Conservation (phyloP, 164 flowering plant species). For the Stephania yunnanensis region DNA sequence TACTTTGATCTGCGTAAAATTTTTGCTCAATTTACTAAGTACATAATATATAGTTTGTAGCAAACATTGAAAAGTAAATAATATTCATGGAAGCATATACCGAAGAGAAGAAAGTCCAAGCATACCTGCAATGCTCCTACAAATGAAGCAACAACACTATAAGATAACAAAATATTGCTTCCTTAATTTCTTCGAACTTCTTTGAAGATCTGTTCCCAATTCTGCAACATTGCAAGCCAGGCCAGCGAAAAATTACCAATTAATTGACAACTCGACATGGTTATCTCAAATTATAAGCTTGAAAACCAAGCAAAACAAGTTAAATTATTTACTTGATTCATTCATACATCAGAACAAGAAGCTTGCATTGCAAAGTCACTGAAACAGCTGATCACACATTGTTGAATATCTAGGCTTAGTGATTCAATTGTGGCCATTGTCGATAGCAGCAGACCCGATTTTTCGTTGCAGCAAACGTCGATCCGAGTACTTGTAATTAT, state of each 20-base stretch:
- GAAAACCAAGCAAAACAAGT: neutral
- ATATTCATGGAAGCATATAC: too few relatives aligned
- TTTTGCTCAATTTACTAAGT: too few relatives aligned
- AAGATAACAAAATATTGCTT: constrained; percentile 67
- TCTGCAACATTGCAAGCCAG: constrained; percentile 27
- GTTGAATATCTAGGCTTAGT: too few relatives aligned
- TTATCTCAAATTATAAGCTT: too few relatives aligned
- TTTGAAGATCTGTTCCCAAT: constrained; percentile 39
- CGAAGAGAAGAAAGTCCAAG: too few relatives aligned
- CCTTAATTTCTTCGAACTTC: constrained; percentile 70
- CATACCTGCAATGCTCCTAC: too few relatives aligned
- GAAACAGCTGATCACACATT: too few relatives aligned
- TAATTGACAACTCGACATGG: neutral
- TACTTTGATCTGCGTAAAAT: too few relatives aligned
- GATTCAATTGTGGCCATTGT: constrained; percentile 66
- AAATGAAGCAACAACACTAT: too few relatives aligned
- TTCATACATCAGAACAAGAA: constrained; percentile 74
- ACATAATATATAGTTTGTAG: too few relatives aligned
- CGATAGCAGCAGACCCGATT: constrained; percentile 69
- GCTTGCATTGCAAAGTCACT: too few relatives aligned
- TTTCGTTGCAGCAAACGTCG: constrained; percentile 64
- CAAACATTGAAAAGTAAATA: too few relatives aligned
- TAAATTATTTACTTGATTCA: neutral
- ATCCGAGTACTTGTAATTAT: constrained; percentile 52
- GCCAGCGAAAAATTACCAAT: neutral